Evolutionary conservation across 805 yeast genomes (phyloP).

Genomic region (Vanderwaltozyma yarrowii): DNA sequence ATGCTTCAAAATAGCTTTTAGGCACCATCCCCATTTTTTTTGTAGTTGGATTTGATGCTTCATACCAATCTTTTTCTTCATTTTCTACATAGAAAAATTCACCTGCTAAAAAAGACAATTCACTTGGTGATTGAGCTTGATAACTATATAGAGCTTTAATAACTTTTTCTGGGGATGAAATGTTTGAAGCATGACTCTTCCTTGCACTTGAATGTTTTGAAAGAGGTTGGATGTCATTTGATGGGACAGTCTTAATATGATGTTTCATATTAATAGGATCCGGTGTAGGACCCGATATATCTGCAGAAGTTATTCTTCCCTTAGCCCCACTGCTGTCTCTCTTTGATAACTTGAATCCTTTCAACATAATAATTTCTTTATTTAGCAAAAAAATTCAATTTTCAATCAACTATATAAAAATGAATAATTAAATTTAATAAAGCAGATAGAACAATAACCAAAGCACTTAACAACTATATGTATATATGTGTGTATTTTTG

Average conservation of each 20-base stretch:
- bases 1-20: constrained; percentile 67
- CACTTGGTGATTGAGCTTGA: constrained; percentile 69
- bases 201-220: constrained; percentile 6
- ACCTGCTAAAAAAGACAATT: constrained; percentile 66
- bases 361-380: constrained; percentile 12
- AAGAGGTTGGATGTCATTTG: constrained; percentile 6
- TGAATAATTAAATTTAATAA: no score
- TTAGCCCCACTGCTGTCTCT: constrained; percentile 21
- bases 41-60: constrained; percentile 79
- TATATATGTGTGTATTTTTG: no score
- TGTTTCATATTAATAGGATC: constrained; percentile 13
- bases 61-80: constrained; percentile 65
- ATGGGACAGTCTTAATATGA: constrained; percentile 21
- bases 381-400: no score
- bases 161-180: constrained; percentile 54
- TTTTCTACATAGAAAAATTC: constrained; percentile 81
- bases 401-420: no score
- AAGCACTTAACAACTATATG: no score
- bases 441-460: no score
- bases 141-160: constrained; percentile 76
- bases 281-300: constrained; percentile 28
- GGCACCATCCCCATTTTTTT: constrained; percentile 82
- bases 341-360: constrained; percentile 23
- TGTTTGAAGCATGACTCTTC: constrained; percentile 7
- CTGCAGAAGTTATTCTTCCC: constrained; percentile 27